phyloP scores from a whole-genome alignment of 1,139 yeast genomes.

The Sugiyamaella grinbergsii region DNA sequence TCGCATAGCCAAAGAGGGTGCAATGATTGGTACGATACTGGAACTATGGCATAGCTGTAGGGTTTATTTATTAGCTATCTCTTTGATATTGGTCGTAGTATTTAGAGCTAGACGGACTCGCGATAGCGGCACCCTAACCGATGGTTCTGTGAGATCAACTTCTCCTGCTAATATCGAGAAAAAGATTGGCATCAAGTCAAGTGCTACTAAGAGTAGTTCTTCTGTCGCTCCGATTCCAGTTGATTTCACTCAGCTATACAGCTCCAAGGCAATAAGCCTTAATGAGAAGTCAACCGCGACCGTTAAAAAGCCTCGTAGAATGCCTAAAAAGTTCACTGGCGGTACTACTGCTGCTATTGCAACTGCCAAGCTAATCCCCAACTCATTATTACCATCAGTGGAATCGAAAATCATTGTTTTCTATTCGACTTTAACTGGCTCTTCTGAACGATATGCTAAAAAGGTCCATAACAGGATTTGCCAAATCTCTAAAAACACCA shows the following conservation, averaged over 20 bases:
- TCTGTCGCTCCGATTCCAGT: constrained; percentile 44
- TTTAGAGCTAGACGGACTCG: background rate
- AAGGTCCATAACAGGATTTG: constrained; percentile 45
- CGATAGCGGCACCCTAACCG: too few relatives aligned
- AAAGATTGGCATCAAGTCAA: constrained; percentile 5
- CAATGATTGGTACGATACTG: constrained; percentile 8
- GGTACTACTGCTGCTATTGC: constrained; percentile 22
- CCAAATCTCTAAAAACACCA: constrained; percentile 25
- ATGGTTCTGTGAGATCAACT: constrained; percentile 4
- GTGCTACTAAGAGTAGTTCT: too few relatives aligned
- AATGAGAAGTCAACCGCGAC: background rate
- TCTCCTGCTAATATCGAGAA: constrained; percentile 9
- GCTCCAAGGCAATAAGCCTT: constrained; percentile 33
- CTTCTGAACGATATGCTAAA: constrained; percentile 71
- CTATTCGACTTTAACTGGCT: constrained; percentile 83
- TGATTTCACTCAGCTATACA: constrained; percentile 46
- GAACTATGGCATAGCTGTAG: constrained; percentile 28
- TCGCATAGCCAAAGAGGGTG: too few relatives aligned
- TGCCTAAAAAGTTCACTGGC: constrained; percentile 17
- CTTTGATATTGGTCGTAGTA: constrained; percentile 17
- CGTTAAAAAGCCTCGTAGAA: constrained; percentile 28
- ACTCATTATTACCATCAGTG: constrained; percentile 34
- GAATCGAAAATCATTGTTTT: constrained; percentile 55
- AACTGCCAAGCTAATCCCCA: constrained; percentile 25
- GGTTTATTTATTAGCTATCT: constrained; percentile 16